Percentiles rank a stretch among this genome's conserved stretches.
Evolutionary conservation across 2,329 filamentous ascomycete genomes (phyloP).

Genomic region (Fusarium ramigenum): DNA sequence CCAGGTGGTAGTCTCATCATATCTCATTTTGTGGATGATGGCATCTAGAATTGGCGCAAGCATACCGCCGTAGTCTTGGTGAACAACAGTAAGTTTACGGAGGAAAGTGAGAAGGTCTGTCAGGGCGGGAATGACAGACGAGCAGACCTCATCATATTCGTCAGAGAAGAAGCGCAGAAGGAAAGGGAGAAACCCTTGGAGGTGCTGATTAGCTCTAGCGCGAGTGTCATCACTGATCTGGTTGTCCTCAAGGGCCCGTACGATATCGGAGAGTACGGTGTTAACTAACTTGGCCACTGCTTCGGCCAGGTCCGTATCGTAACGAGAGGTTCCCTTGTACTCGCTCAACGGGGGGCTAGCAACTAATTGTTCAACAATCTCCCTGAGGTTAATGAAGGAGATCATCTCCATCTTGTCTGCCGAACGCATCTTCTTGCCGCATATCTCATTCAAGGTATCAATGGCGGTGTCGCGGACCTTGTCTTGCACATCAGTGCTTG

Average conservation of each 20-base stretch:
- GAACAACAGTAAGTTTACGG: slow-evolving; percentile 80
- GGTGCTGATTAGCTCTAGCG: slow-evolving; percentile 79
- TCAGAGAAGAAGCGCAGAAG: slow-evolving; percentile 95
- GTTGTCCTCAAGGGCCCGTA: slow-evolving; percentile 80
- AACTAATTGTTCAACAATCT: slow-evolving; percentile 87
- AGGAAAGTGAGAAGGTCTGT: slow-evolving; percentile 93
- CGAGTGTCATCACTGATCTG: slow-evolving; percentile 70
- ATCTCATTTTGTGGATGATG: slow-evolving; percentile 95
- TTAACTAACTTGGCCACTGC: slow-evolving; percentile 96
- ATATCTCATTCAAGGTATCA: slow-evolving; percentile 94
- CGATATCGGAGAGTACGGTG: slow-evolving; percentile 85
- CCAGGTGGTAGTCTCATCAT: slow-evolving; percentile 94
- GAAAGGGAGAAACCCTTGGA: slow-evolving; percentile 86
- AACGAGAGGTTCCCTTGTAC: slow-evolving; percentile 81
- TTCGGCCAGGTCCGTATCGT: slow-evolving; percentile 96
- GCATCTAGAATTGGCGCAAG: slow-evolving; percentile 88
- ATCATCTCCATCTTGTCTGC: slow-evolving; percentile 95
- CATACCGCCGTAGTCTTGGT: slow-evolving; percentile 80
- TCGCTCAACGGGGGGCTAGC: slow-evolving; percentile 83
- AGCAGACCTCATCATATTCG: slow-evolving; percentile 98
- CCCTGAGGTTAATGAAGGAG: slow-evolving; percentile 84
- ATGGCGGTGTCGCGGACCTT: slow-evolving; percentile 90
- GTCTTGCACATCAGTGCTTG: slow-evolving; percentile 72
- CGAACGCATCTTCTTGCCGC: slow-evolving; percentile 97
- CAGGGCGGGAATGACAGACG: slow-evolving; percentile 90